These are phyloP conservation scores for Firmiana major DNA, from an alignment of 345 rosid species.

Conservation along the genomic window DNA sequence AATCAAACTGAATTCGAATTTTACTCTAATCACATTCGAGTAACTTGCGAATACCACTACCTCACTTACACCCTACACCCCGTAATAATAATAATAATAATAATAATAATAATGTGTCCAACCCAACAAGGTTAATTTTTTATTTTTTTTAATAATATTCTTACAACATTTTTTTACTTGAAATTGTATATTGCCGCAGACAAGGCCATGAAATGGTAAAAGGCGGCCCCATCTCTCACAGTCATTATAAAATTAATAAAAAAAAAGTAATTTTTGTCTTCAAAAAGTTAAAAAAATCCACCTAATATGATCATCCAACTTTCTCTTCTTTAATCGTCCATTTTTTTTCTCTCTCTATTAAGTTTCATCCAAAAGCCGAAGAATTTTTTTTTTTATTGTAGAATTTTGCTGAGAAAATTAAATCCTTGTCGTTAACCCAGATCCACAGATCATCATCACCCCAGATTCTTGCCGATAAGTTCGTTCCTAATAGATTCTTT, in stretches of 20 bases:
- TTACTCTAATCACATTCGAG: too few species aligned
- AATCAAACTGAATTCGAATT: too few species aligned
- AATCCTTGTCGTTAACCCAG: slow-evolving; percentile 29
- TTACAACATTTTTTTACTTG: not conserved
- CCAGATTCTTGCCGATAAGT: slow-evolving; percentile 28
- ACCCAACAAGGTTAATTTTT: not conserved
- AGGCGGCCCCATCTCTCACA: not conserved
- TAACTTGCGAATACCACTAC: too few species aligned
- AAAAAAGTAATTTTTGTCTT: not conserved
- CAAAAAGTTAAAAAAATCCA: not conserved
- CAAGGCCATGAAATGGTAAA: not conserved
- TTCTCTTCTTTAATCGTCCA: not conserved
- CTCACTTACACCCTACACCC: too few species aligned
- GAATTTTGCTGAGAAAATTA: slow-evolving; percentile 29
- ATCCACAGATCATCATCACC: slow-evolving; percentile 28
- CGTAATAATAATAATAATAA: too few species aligned
- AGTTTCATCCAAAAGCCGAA: not conserved
- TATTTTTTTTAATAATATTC: not conserved
- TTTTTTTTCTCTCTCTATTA: not conserved
- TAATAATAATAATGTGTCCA: too few species aligned
- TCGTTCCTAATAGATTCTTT: slow-evolving; percentile 21
- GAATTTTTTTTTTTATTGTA: too few species aligned
- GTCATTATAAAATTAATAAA: not conserved
- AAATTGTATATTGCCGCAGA: not conserved
- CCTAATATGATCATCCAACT: not conserved